A percentile compares a stretch with the other conserved stretches of the same genome.
These are phyloP conservation scores for Mucor circinelloides DNA, from an alignment of 371 early-diverging fungal genomes.

Conservation along the genomic window DNA sequence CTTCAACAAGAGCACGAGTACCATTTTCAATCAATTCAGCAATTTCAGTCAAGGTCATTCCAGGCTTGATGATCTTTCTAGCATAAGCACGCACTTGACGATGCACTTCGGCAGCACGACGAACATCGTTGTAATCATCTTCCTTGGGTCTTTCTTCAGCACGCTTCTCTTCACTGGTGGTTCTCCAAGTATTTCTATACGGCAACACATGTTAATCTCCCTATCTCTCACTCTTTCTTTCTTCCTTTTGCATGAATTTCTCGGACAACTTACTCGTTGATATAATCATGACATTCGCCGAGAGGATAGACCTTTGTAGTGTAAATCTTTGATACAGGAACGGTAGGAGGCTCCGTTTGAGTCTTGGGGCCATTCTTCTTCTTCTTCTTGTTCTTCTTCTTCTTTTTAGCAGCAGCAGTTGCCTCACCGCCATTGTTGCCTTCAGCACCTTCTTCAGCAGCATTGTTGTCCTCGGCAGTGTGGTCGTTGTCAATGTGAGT, in stretches of 20 bases:
- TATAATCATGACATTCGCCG: slow-evolving; percentile 76
- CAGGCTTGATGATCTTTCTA: slow-evolving; percentile 89
- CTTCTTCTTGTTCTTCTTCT: slow-evolving; percentile 74
- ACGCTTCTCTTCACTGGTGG: slow-evolving; percentile 82
- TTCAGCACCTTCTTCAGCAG: neutral
- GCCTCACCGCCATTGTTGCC: slow-evolving; percentile 4
- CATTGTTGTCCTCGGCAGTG: neutral
- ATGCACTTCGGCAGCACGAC: slow-evolving; percentile 93
- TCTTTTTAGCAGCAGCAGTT: slow-evolving; percentile 40
- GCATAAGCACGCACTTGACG: slow-evolving; percentile 89
- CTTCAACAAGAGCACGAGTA: slow-evolving; percentile 90
- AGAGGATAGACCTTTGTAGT: slow-evolving; percentile 68
- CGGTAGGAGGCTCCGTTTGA: slow-evolving; percentile 78
- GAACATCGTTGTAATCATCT: slow-evolving; percentile 80
- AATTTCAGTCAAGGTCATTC: slow-evolving; percentile 95
- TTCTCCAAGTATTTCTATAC: slow-evolving; percentile 72
- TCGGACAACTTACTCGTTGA: slow-evolving; percentile 61
- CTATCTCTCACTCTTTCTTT: no score
- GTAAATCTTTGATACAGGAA: slow-evolving; percentile 80
- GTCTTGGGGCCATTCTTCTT: slow-evolving; percentile 61
- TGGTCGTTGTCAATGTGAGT: slow-evolving; percentile 18
- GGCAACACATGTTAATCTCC: neutral
- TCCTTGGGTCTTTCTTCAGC: slow-evolving; percentile 64
- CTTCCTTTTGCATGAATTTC: slow-evolving; percentile 12
- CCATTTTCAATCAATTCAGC: slow-evolving; percentile 95